Percentiles rank a stretch among this genome's conserved stretches.
Evolutionary conservation across 2,329 filamentous ascomycete species (phyloP).

Genomic region (Phyllosticta citribraziliensis): DNA sequence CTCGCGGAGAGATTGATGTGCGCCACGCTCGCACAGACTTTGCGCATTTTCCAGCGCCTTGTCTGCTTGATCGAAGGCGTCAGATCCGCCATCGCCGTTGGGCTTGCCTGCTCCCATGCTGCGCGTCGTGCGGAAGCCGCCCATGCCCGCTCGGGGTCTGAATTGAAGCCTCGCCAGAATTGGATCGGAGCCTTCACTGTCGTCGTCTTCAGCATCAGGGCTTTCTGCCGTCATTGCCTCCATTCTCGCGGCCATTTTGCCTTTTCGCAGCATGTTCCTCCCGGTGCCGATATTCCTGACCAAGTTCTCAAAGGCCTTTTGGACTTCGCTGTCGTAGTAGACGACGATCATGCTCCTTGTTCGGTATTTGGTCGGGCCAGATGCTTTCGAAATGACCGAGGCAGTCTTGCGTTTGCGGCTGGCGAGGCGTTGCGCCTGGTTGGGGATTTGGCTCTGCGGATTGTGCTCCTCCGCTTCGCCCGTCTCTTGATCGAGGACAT

Average conservation of each 20-base stretch:
- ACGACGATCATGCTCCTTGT: constrained; percentile 71
- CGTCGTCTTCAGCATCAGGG: constrained; percentile 19
- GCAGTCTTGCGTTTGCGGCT: constrained; percentile 35
- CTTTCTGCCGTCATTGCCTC: constrained; percentile 34
- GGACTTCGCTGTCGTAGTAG: constrained; percentile 85
- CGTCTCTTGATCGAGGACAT: constrained; percentile 11
- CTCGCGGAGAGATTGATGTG: constrained; percentile 80
- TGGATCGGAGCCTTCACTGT: constrained; percentile 17
- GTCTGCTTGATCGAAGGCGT: constrained; percentile 56
- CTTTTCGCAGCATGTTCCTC: constrained; percentile 76
- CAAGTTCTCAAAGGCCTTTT: constrained; percentile 70
- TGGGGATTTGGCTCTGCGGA: constrained; percentile 14
- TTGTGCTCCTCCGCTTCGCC: constrained; percentile 12
- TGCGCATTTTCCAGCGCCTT: constrained; percentile 72
- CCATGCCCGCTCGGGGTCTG: constrained; percentile 21
- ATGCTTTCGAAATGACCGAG: constrained; percentile 31
- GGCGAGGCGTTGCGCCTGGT: constrained; percentile 12
- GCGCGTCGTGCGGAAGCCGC: constrained; percentile 20
- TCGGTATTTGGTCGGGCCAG: constrained; percentile 48
- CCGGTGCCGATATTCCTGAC: constrained; percentile 73
- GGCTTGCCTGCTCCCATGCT: constrained; percentile 13
- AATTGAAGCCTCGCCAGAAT: constrained; percentile 27
- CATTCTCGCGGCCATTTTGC: constrained; percentile 71
- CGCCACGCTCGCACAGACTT: constrained; percentile 71
- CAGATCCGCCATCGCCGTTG: constrained; percentile 12